These are phyloP conservation scores for Tilletia horrida DNA, from an alignment of 1,284 basidiomycete genomes.

Conservation along the genomic window DNA sequence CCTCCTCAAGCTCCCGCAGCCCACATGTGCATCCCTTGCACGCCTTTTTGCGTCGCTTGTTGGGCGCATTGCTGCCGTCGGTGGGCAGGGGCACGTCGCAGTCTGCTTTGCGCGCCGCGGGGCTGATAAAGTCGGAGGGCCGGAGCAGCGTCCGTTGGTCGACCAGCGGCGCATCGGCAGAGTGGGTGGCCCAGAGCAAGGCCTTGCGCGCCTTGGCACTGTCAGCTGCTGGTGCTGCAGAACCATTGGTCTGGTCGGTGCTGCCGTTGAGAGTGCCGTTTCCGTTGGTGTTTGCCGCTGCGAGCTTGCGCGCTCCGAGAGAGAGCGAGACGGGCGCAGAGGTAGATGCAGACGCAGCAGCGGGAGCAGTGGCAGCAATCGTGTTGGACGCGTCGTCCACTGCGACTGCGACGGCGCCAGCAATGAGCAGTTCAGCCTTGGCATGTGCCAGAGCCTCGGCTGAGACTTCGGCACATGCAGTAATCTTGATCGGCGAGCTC, in stretches of 20 bases:
- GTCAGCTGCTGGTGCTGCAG: not conserved
- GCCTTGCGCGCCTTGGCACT: slow-evolving; percentile 35
- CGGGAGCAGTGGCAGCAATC: not conserved
- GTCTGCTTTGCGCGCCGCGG: slow-evolving; percentile 45
- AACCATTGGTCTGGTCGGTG: slow-evolving; percentile 33
- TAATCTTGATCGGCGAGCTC: slow-evolving; percentile 10
- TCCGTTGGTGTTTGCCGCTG: not conserved
- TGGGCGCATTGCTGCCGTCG: slow-evolving; percentile 31
- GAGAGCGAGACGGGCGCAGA: not conserved
- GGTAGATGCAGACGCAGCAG: not conserved
- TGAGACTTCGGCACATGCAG: not conserved
- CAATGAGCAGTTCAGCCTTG: slow-evolving; percentile 13
- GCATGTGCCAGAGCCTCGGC: not conserved
- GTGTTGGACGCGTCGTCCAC: not conserved
- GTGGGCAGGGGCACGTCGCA: slow-evolving; percentile 37
- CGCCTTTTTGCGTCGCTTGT: slow-evolving; percentile 44
- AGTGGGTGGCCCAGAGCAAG: slow-evolving; percentile 46
- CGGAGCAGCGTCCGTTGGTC: slow-evolving; percentile 42
- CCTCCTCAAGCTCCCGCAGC: slow-evolving; percentile 50
- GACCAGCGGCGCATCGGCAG: slow-evolving; percentile 32
- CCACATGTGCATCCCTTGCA: slow-evolving; percentile 55
- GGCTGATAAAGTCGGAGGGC: slow-evolving; percentile 34
- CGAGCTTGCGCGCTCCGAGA: not conserved
- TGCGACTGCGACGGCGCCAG: not conserved
- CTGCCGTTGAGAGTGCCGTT: not conserved